phyloP scores from a whole-genome alignment of 1,284 basidiomycete genomes.

The Ganoderma boninense region DNA sequence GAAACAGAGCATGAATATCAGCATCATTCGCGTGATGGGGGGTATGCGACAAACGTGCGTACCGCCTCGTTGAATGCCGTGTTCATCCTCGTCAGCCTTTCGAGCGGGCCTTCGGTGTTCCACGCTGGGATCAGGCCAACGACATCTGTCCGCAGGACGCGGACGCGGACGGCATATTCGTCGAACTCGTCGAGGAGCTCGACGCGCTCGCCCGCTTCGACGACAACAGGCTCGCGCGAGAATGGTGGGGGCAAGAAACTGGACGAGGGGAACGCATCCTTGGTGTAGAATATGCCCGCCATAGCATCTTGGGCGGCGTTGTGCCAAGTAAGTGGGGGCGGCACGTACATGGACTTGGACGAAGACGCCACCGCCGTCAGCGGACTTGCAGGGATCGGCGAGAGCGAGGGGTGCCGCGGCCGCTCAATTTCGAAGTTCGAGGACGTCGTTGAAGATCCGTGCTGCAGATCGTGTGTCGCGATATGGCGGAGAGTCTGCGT shows the following conservation, averaged over 20 bases:
- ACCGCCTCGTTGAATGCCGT: slow-evolving; percentile 44
- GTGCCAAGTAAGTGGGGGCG: slow-evolving; percentile 32
- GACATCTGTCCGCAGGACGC: slow-evolving; percentile 31
- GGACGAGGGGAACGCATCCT: slow-evolving; percentile 39
- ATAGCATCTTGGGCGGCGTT: slow-evolving; percentile 37
- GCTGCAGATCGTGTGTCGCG: slow-evolving; percentile 23
- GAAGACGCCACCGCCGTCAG: slow-evolving; percentile 5
- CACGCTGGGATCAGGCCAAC: slow-evolving; percentile 40
- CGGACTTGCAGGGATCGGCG: slow-evolving; percentile 16
- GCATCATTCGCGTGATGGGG: background rate
- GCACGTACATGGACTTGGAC: slow-evolving; percentile 23
- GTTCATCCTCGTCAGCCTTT: slow-evolving; percentile 41
- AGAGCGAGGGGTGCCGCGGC: slow-evolving; percentile 27
- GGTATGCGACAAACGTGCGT: slow-evolving; percentile 24
- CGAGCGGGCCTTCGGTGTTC: slow-evolving; percentile 42
- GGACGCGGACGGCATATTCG: slow-evolving; percentile 39
- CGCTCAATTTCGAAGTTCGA: slow-evolving; percentile 31
- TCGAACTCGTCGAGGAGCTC: slow-evolving; percentile 38
- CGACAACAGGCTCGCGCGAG: slow-evolving; percentile 38
- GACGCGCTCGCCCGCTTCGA: slow-evolving; percentile 36
- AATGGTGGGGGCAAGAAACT: slow-evolving; percentile 36
- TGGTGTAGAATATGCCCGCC: slow-evolving; percentile 40
- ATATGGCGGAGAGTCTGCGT: slow-evolving; percentile 15
- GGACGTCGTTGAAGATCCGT: slow-evolving; percentile 26
- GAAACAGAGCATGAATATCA: background rate